A percentile compares a stretch with the other conserved stretches of the same genome.
phyloP scores from a whole-genome alignment of 441 rosid species.

The Adansonia grandidieri region DNA sequence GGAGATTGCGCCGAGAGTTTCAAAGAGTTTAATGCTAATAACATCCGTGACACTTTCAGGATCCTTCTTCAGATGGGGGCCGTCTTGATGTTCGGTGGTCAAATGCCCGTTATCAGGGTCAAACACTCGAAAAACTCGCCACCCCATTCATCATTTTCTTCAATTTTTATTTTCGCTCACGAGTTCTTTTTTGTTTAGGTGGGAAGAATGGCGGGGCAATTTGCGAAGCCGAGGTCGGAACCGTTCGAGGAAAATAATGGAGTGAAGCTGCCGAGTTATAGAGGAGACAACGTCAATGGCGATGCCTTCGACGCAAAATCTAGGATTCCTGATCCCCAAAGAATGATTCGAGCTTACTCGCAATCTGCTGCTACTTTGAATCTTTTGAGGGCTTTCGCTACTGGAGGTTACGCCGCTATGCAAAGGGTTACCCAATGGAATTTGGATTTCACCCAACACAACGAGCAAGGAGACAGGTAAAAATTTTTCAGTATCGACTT shows the following conservation, averaged over 20 bases:
- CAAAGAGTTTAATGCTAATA: conserved; percentile 79
- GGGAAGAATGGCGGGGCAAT: conserved; percentile 95
- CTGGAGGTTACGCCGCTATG: conserved; percentile 42
- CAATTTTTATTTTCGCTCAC: background rate
- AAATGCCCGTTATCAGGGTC: conserved; percentile 85
- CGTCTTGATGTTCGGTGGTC: conserved; percentile 90
- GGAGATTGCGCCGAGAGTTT: conserved; percentile 96
- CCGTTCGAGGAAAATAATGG: conserved; percentile 80
- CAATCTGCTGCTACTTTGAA: conserved; percentile 87
- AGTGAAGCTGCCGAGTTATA: conserved; percentile 84
- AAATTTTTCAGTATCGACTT: background rate
- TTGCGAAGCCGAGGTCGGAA: conserved; percentile 91
- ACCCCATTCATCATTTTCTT: background rate
- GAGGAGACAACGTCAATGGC: conserved; percentile 88
- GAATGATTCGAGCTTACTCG: conserved; percentile 88
- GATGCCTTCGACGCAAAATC: conserved; percentile 83
- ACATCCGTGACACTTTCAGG: conserved; percentile 85
- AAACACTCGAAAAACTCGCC: background rate
- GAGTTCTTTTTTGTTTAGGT: conserved; percentile 44
- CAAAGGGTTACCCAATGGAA: conserved; percentile 38
- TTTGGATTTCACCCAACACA: conserved; percentile 84
- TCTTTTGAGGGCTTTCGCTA: conserved; percentile 88
- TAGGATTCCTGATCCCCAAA: conserved; percentile 78
- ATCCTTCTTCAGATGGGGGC: conserved; percentile 87
- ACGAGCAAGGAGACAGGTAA: conserved; percentile 94